Conservation (phyloP, 352 stramenopile species). For the Phytopythium oedochilum region DNA sequence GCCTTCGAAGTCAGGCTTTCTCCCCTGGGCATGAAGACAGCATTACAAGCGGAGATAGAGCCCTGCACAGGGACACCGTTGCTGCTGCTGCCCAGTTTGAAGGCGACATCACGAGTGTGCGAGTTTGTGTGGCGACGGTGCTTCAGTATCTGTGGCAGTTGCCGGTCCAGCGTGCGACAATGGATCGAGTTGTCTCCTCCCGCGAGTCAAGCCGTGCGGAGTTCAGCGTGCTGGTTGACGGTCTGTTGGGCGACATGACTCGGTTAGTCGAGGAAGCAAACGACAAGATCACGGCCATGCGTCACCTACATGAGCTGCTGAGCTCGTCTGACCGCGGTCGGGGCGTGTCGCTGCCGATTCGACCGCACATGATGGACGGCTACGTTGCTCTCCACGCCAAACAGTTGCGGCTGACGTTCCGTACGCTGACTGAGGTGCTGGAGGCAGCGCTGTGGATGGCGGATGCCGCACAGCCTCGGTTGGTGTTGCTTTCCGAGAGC, state of each 20-base stretch:
- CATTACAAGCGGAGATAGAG: not conserved
- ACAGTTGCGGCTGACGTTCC: conserved; percentile 34
- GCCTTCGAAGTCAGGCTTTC: not conserved
- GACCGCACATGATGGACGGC: conserved; percentile 26
- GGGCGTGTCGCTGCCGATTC: conserved; percentile 17
- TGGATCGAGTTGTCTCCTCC: conserved; percentile 7
- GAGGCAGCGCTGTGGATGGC: conserved; percentile 35
- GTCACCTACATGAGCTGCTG: conserved; percentile 34
- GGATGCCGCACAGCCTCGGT: conserved; percentile 15
- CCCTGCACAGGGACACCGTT: not conserved
- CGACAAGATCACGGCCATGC: conserved; percentile 32
- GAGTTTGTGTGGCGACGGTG: conserved; percentile 26
- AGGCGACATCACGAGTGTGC: conserved; percentile 35
- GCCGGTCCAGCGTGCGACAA: conserved; percentile 10
- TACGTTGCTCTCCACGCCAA: conserved; percentile 52
- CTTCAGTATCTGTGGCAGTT: conserved; percentile 44
- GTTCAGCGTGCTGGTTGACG: conserved; percentile 28
- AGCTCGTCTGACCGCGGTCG: conserved; percentile 9
- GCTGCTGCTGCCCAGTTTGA: not conserved
- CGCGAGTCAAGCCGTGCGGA: not conserved
- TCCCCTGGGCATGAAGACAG: conserved; percentile 12
- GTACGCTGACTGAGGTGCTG: conserved; percentile 38
- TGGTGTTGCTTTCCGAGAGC: conserved; percentile 27
- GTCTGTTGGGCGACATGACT: conserved; percentile 34
- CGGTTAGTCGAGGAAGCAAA: conserved; percentile 41